Evolutionary conservation across 1,284 basidiomycete species (phyloP), one percentile per base, ranked within the genome.

Genomic region (Heterobasidion occidentale): DNA sequence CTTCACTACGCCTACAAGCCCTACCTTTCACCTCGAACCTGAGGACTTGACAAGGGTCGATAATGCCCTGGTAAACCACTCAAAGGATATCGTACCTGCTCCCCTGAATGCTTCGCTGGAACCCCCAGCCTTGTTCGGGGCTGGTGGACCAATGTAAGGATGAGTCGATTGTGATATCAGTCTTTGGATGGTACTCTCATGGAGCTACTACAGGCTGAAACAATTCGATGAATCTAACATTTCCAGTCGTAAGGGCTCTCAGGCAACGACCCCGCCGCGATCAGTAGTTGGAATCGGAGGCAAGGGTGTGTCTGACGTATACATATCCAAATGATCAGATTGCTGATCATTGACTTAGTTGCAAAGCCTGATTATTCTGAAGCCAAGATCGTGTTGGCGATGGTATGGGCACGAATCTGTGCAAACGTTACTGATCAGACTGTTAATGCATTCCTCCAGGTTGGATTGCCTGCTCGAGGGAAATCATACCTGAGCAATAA

Each of bases 361-460:
- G 90, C 91, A 55, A 97, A 96, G 71, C 96, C 97, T 4, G 97
- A 99, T 68, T 98, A 98, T 65, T 96, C 93, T 3, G 94, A 98
- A 66, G 92, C 92, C 51, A 99, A 99, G 80, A 98, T 99, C 63
- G 94, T 99, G 8, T 84, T 99, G 6, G 96, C 96, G 3, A 98
- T 98, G 93, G 96, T 94, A 63, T 53, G 73, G 59, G 69, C 19
- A 71, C 34, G 5, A 27, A 27, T 6, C 5, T 6, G 27, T 6
- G 27, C 27, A 27, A 27, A 6, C 27, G 6, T 27, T 27, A 27
- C 61, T 73, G 35, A 35, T 44, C 46, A 60, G 45, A 42, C 71
- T 70, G 71, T 74, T 57, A 53, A 57, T 54, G 34, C 38, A 11
- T 15, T 27, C 27, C 17, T 57, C 4, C 19, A 88, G 86, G 86